These are phyloP conservation scores for Paspalum notatum DNA, from an alignment of 176 grass and related monocot species.

Conservation along the genomic window DNA sequence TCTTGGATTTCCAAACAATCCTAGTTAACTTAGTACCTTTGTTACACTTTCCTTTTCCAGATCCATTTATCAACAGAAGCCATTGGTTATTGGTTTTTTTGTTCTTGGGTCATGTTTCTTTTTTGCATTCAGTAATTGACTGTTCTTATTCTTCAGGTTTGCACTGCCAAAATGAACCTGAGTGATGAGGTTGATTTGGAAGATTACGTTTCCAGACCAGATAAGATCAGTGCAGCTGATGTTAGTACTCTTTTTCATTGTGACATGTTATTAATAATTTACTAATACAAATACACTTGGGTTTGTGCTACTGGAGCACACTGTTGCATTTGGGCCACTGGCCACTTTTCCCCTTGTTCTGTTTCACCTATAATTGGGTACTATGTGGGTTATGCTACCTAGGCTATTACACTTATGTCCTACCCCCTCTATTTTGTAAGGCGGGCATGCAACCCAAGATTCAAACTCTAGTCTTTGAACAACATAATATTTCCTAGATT, in stretches of 20 bases:
- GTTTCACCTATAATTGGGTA: background rate
- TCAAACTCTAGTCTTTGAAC: background rate
- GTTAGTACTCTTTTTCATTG: constrained; percentile 49
- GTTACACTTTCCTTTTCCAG: background rate
- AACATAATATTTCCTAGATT: background rate
- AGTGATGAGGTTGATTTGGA: constrained; percentile 97
- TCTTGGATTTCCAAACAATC: background rate
- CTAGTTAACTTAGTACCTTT: background rate
- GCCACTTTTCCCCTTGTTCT: background rate
- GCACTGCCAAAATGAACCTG: constrained; percentile 96
- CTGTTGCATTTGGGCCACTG: background rate
- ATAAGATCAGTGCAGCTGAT: constrained; percentile 97
- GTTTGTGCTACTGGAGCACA: background rate
- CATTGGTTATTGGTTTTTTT: background rate
- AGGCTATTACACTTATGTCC: background rate
- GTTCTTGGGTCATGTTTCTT: background rate
- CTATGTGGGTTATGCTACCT: background rate
- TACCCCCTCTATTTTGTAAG: background rate
- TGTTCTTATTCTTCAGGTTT: constrained; percentile 59
- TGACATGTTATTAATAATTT: background rate
- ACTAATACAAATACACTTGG: background rate
- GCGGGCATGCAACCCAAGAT: background rate
- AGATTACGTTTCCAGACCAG: constrained; percentile 94
- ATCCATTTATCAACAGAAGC: background rate
- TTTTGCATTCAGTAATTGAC: background rate